Base-by-base conservation (phyloP, 371 early-diverging fungal genomes). In the Haplosporangium sp. region DNA sequence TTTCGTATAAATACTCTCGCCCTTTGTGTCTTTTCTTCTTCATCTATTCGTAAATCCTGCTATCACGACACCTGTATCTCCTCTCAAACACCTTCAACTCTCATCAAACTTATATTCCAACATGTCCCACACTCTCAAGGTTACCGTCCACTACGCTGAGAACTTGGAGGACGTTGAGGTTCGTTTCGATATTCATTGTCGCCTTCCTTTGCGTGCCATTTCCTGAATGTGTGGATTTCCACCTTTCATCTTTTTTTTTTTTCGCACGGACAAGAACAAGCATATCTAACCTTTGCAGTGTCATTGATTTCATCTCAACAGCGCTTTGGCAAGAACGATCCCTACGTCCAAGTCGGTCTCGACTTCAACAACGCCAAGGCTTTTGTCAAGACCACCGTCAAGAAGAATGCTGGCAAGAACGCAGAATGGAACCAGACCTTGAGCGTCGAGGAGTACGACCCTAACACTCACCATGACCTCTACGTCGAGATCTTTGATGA, bases 401-500 rank as follows among this genome's bases (percentile, higher is more conserved):
- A 62, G 59, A 89, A 86, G 77, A 82, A 87, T 46, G 85, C 80
- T 41, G 89, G 73, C 52, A 63, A 55, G 55, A 38, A 79, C 41
- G 83, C 85, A 20, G 73, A 72, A 37, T 89, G 87, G 87, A 84
- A 89, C 79, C 83, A 87, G 79, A 58, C 67, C 77, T 38, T 87
- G 75, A 59, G 64, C 66, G 20, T 67, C 38, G 57, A 59, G 14
- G 41, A 55, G 23, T 63, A 81, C 48, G 63, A 82, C 13, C 73
- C 83, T 47, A 66, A 73, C 60, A 74, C 75, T 51, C 77, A 84
- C 51, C 62, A 82, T 21, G 64, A 82, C 29, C 83, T 89, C 42
- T 89, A 69, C 55, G 73, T 89, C 29, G 87, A 87, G 69, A 82
- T 89, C 42, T 62, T 87, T 54, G 86, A 89, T 42, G 80, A 85